Percentiles rank a stretch among this genome's conserved stretches.
Evolutionary conservation across 371 early-diverging fungal genomes (phyloP).

Genomic region (Mucor irregularis): DNA sequence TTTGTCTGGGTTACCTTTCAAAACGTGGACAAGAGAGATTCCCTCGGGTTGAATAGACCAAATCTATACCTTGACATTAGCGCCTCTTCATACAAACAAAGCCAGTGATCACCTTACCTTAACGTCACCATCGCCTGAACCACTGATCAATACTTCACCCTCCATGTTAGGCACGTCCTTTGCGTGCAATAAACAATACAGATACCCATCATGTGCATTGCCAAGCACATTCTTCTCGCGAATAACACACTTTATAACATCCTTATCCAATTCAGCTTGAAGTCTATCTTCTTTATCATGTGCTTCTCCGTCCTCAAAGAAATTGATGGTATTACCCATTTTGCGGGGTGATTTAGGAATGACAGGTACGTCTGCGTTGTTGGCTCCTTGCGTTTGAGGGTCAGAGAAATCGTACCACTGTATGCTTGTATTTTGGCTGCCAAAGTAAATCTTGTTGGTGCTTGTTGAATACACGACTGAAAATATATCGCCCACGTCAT

Average conservation of each 20-base stretch:
- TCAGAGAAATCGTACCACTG: conserved; percentile 72
- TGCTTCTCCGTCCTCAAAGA: conserved; percentile 20
- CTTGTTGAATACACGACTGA: conserved; percentile 63
- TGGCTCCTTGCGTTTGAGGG: conserved; percentile 47
- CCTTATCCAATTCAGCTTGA: conserved; percentile 33
- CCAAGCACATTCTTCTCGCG: conserved; percentile 51
- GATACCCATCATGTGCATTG: conserved; percentile 77
- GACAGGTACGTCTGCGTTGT: conserved; percentile 28
- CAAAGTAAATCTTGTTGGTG: conserved; percentile 64
- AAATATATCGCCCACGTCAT: conserved; percentile 77
- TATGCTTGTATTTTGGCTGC: conserved; percentile 83
- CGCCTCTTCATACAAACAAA: neutral
- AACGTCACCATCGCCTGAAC: conserved; percentile 83
- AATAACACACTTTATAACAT: conserved; percentile 56
- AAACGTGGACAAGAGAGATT: conserved; percentile 42
- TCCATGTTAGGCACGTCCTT: conserved; percentile 53
- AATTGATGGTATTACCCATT: conserved; percentile 29
- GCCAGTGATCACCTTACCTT: conserved; percentile 46
- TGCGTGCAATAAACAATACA: conserved; percentile 66
- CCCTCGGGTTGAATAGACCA: conserved; percentile 52
- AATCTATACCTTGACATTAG: conserved; percentile 32
- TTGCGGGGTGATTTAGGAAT: conserved; percentile 42
- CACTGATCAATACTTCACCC: conserved; percentile 81
- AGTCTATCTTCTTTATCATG: conserved; percentile 15
- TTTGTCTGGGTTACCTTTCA: conserved; percentile 61